These are phyloP conservation scores for Parasarocladium wereldwijsianum DNA, from an alignment of 2,329 filamentous ascomycete genomes.

Conservation along the genomic window DNA sequence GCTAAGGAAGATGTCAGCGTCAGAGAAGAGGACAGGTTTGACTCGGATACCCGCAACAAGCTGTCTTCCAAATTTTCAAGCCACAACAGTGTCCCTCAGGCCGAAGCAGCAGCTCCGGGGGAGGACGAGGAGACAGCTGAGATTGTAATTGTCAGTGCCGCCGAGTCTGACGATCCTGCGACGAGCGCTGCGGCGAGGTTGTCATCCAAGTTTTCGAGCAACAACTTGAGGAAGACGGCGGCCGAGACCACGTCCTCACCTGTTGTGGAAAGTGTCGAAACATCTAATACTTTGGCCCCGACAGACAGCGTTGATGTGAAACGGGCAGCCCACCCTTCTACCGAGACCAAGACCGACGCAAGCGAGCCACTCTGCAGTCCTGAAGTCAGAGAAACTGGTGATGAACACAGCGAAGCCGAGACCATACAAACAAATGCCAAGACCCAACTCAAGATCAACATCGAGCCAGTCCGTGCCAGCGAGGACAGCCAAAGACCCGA, in stretches of 20 bases:
- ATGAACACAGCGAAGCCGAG: slow-evolving; percentile 12
- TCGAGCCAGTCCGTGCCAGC: slow-evolving; percentile 43
- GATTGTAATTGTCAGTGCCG: not conserved
- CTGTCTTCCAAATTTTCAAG: not conserved
- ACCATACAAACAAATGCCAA: slow-evolving; percentile 8
- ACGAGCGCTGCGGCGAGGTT: too few relatives aligned
- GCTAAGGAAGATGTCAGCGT: not conserved
- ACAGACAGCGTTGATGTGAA: too few relatives aligned
- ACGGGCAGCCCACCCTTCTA: too few relatives aligned
- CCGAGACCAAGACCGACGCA: too few relatives aligned
- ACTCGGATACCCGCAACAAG: not conserved
- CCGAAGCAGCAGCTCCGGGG: not conserved
- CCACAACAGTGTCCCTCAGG: not conserved
- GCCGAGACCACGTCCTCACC: too few relatives aligned
- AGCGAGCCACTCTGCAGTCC: not conserved
- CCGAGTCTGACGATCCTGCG: too few relatives aligned
- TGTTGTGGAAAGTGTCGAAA: too few relatives aligned
- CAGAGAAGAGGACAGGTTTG: not conserved
- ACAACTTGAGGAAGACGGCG: too few relatives aligned
- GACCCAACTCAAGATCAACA: slow-evolving; percentile 17
- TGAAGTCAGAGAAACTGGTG: slow-evolving; percentile 1
- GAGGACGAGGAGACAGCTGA: not conserved
- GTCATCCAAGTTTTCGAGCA: too few relatives aligned
- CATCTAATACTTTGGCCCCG: too few relatives aligned
- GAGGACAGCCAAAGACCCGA: slow-evolving; percentile 15